Base-by-base conservation (phyloP, 495 filamentous ascomycete genomes). In the Lophiotrema nucula region DNA sequence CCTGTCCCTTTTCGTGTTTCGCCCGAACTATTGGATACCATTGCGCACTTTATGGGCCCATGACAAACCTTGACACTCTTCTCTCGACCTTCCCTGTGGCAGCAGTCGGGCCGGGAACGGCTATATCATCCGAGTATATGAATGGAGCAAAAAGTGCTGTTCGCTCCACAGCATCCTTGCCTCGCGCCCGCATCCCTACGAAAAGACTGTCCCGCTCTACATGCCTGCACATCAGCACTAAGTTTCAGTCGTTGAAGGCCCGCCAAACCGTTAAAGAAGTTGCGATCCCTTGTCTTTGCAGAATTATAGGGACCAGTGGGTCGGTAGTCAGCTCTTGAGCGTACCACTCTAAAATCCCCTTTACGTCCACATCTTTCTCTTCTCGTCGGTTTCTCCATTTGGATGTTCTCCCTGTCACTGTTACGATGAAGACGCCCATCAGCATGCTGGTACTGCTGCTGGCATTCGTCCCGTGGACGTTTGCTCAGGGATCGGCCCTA, bases 401-500 rank as follows among this genome's bases (percentile, higher is more conserved):
- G 47, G 27, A 27, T 33, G 10, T 18, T 26, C 6, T 15, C 13
- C 6, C 22, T 19, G 4, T 16, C 26, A 18, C 4, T n/a, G 25
- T 16, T 4, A 38, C 52, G 15, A 56, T 47, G 42, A 56, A 18
- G 52, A 46, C 3, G 11, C 24, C 21, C 1, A 15, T 47, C 26
- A 27, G 11, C 19, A 1, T 46, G n/a, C 16, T 45, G 12, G 13
- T 21, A 10, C 16, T 47, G 15, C 42, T 46, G n/a, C 37, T 24
- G 52, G 26, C 28, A 26, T 45, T 42, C n/a, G 11, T 42, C 6
- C 41, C 41, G 4, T 35, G 19, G 25, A 22, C 24, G 4, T 19
- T n/a, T 33, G 52, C 52, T 15, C 41, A 56, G 23, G 13, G 18
- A 16, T 56, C 52, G n/a, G 35, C 15, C 11, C 28, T 56, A n/a